Conservation (phyloP, 805 yeast genomes). For the Nakazawaea ernobii region DNA sequence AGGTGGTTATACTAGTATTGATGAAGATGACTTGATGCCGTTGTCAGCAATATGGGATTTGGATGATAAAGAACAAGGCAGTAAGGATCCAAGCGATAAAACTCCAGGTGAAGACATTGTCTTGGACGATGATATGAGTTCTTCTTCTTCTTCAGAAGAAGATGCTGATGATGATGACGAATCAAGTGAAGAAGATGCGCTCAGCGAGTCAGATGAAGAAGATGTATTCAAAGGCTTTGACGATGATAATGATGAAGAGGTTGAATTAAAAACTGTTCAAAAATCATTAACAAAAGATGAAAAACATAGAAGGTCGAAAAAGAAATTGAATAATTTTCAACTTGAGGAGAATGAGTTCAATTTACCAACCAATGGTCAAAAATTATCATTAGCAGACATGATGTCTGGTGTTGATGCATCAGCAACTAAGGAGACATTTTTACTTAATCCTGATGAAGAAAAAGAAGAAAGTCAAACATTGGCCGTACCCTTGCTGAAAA, state of each 20-base stretch:
- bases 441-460: constrained; percentile 32
- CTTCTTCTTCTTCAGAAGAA: constrained; percentile 16
- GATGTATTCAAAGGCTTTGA: constrained; percentile 21
- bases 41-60: constrained; percentile 87
- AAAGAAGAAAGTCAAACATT: constrained; percentile 39
- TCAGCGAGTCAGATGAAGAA: constrained; percentile 18
- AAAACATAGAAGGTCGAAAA: constrained; percentile 32
- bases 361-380: constrained; percentile 55
- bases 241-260: constrained; percentile 40
- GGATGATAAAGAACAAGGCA: constrained; percentile 49
- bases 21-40: constrained; percentile 68
- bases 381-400: constrained; percentile 69
- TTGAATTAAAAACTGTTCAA: constrained; percentile 46
- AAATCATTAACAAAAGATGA: constrained; percentile 30
- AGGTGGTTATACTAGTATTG: constrained; percentile 68
- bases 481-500: constrained; percentile 77
- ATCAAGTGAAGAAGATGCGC: constrained; percentile 20
- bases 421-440: constrained; percentile 42
- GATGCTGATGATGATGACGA: constrained; percentile 20
- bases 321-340: constrained; percentile 43
- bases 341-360: constrained; percentile 65
- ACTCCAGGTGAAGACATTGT: constrained; percentile 19
- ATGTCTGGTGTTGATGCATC: constrained; percentile 55
- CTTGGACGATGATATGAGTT: constrained; percentile 22
- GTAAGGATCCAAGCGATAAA: constrained; percentile 19